Evolutionary conservation across 768 basidiomycete genomes (phyloP).

Genomic region (Auriscalpium vulgare): DNA sequence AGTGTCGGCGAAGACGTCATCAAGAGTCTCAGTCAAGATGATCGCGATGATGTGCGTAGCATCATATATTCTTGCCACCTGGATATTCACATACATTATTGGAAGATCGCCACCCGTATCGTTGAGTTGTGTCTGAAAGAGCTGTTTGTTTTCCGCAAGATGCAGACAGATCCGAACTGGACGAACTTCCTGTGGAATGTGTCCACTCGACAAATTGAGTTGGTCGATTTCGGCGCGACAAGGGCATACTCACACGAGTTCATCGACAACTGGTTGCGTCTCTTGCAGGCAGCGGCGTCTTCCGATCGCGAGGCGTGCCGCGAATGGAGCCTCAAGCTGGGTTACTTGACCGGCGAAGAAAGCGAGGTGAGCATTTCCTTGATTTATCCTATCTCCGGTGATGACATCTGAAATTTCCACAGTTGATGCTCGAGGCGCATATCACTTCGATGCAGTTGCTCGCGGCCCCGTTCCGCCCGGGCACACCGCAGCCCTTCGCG

Average conservation of each 20-base stretch:
- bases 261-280: slow-evolving; percentile 77
- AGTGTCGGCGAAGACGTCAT: slow-evolving; percentile 66
- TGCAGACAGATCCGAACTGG: slow-evolving; percentile 99
- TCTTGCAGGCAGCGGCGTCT: slow-evolving; percentile 74
- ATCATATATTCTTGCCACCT: not conserved
- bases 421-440: slow-evolving; percentile 87
- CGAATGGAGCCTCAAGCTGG: slow-evolving; percentile 69
- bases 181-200: slow-evolving; percentile 92
- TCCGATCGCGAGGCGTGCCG: slow-evolving; percentile 63
- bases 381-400: not conserved
- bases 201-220: slow-evolving; percentile 57
- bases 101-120: slow-evolving; percentile 74
- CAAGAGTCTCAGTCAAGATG: slow-evolving; percentile 47
- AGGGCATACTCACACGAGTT: slow-evolving; percentile 79
- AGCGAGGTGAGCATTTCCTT: slow-evolving; percentile 44
- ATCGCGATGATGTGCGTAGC: slow-evolving; percentile 63
- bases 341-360: slow-evolving; percentile 88
- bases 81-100: not conserved
- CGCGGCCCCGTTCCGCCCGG: slow-evolving; percentile 72
- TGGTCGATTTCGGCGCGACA: slow-evolving; percentile 96
- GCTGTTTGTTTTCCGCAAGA: slow-evolving; percentile 81
- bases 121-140: slow-evolving; percentile 85
- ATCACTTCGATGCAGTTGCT: slow-evolving; percentile 76
- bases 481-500: slow-evolving; percentile 63
- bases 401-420: not conserved